These are phyloP conservation scores for Aspergillus chevalieri DNA, from an alignment of 2,329 filamentous ascomycete genomes.

Conservation along the genomic window DNA sequence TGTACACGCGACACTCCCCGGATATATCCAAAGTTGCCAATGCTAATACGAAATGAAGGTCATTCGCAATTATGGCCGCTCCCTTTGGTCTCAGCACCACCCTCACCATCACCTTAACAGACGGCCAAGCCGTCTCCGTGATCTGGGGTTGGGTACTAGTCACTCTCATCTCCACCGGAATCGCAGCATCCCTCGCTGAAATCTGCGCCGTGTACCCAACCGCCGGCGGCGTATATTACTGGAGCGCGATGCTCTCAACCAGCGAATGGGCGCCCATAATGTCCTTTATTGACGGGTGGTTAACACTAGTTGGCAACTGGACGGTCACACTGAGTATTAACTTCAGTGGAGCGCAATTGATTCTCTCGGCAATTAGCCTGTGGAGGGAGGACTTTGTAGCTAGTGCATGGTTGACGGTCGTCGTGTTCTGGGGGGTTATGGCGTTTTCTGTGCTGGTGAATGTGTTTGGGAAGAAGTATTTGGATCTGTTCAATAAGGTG, in stretches of 20 bases:
- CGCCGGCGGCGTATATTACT: constrained; percentile 65
- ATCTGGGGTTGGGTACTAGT: constrained; percentile 66
- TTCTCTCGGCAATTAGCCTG: constrained; percentile 61
- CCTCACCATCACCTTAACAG: constrained; percentile 60
- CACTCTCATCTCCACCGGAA: constrained; percentile 56
- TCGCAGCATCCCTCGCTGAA: constrained; percentile 62
- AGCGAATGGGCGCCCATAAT: constrained; percentile 61
- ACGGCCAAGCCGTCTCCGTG: constrained; percentile 63
- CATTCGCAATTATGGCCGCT: constrained; percentile 70
- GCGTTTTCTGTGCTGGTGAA: constrained; percentile 59
- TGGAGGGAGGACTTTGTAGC: constrained; percentile 65
- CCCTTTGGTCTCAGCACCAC: constrained; percentile 64
- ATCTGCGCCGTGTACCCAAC: constrained; percentile 65
- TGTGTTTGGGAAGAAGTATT: constrained; percentile 55
- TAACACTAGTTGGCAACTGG: constrained; percentile 69
- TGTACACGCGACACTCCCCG: constrained; percentile 33
- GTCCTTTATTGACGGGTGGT: constrained; percentile 65
- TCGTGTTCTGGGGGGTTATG: constrained; percentile 69
- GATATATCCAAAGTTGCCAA: constrained; percentile 1
- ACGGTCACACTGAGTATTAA: constrained; percentile 62
- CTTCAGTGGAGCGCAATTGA: constrained; percentile 65
- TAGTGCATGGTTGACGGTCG: constrained; percentile 62
- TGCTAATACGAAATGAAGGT: constrained; percentile 29
- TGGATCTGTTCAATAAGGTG: constrained; percentile 65
- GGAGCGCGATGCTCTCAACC: constrained; percentile 62